Evolutionary conservation across 176 grass and related monocot species (phyloP).

Genomic region (Pharus latifolius): DNA sequence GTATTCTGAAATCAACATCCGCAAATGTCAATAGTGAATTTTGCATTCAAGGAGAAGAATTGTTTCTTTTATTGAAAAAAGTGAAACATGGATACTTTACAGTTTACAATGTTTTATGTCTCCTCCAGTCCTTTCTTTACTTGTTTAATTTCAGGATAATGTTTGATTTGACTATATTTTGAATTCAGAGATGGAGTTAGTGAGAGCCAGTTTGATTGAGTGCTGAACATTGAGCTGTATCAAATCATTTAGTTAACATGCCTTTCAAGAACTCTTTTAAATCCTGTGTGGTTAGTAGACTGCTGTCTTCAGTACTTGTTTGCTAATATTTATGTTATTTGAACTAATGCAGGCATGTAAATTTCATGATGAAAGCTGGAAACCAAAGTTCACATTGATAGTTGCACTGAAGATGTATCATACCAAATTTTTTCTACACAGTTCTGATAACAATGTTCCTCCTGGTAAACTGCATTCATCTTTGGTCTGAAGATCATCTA

Average conservation of each 20-base stretch:
- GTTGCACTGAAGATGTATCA: constrained; percentile 67
- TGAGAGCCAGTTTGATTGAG: constrained; percentile 49
- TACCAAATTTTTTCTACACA: constrained; percentile 41
- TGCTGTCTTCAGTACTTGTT: no score
- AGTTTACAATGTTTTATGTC: no score
- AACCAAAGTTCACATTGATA: constrained; percentile 57
- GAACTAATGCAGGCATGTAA: constrained; percentile 48
- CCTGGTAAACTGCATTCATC: constrained; percentile 24
- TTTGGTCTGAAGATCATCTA: not conserved
- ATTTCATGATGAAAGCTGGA: constrained; percentile 10
- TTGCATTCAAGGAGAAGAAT: not conserved
- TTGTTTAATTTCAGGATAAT: no score
- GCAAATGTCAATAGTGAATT: not conserved
- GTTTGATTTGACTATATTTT: no score
- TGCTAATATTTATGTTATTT: no score
- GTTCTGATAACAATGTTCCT: constrained; percentile 26
- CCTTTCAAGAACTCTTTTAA: not conserved
- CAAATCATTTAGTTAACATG: constrained; percentile 45
- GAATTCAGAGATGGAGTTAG: constrained; percentile 49
- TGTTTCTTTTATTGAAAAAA: no score
- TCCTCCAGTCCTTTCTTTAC: no score
- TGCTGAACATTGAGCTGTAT: constrained; percentile 39
- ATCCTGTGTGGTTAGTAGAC: no score
- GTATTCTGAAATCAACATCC: not conserved
- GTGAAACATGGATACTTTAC: no score